phyloP scores from a whole-genome alignment of 129 eudicot species.

The Flaveria linearis region DNA sequence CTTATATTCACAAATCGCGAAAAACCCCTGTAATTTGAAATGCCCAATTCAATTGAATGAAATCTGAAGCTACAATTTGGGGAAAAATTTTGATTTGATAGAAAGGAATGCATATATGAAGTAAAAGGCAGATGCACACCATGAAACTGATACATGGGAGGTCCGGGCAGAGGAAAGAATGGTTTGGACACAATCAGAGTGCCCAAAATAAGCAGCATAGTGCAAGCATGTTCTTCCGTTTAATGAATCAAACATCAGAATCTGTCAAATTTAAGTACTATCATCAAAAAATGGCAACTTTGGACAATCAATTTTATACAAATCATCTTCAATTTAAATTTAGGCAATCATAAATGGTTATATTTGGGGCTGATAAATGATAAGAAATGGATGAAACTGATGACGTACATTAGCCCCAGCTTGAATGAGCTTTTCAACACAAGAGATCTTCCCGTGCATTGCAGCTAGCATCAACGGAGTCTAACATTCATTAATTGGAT shows the following conservation, averaged over 20 bases:
- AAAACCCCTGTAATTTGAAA: constrained; percentile 67
- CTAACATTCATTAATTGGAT: constrained; percentile 35
- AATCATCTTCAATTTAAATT: background rate
- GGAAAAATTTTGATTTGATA: background rate
- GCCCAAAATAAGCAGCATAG: constrained; percentile 94
- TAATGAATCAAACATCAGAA: constrained; percentile 83
- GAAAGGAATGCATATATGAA: background rate
- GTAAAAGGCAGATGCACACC: constrained; percentile 42
- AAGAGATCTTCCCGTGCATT: constrained; percentile 88
- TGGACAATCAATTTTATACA: constrained; percentile 2
- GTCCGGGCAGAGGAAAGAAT: constrained; percentile 76
- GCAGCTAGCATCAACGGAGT: constrained; percentile 99
- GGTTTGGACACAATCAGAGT: constrained; percentile 68
- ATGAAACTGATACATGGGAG: constrained; percentile 76
- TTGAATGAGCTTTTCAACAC: constrained; percentile 80
- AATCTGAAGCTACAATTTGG: background rate
- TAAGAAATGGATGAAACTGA: too few relatives aligned
- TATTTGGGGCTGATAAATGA: too few relatives aligned
- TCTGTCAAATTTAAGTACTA: constrained; percentile 32
- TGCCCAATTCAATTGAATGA: constrained; percentile 16
- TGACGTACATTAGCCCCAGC: constrained; percentile 95
- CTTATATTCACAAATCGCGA: constrained; percentile 89
- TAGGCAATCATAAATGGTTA: too few relatives aligned
- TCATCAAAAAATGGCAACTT: background rate
- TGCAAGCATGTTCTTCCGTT: constrained; percentile 94